A percentile compares a stretch with the other conserved stretches of the same genome.
Conservation (phyloP, 164 flowering plant species). For the Vitis rupestris region DNA sequence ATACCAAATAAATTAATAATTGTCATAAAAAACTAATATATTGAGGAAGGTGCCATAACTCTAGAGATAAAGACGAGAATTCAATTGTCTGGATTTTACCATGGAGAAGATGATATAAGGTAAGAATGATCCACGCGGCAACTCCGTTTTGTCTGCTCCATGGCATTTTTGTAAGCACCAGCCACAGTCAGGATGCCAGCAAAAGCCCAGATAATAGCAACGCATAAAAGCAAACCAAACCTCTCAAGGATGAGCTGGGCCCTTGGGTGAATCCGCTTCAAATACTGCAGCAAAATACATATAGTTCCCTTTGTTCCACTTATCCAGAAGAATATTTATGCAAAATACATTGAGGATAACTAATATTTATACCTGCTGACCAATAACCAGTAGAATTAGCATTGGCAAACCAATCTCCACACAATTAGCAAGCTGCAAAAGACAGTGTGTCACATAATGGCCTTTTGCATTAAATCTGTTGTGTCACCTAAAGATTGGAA, state of each 20-base stretch:
- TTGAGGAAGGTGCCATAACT: background rate
- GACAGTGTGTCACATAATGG: slow-evolving; percentile 1
- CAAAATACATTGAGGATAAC: background rate
- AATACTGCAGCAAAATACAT: slow-evolving; percentile 46
- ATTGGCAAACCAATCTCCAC: slow-evolving; percentile 91
- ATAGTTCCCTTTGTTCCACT: background rate
- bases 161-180: slow-evolving; percentile 79
- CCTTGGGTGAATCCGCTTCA: slow-evolving; percentile 47
- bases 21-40: background rate
- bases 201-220: slow-evolving; percentile 77
- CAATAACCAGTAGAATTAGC: slow-evolving; percentile 64
- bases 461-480: background rate
- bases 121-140: slow-evolving; percentile 75
- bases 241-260: slow-evolving; percentile 48
- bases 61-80: background rate
- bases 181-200: slow-evolving; percentile 84
- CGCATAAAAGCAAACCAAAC: slow-evolving; percentile 73
- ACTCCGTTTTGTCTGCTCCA: slow-evolving; percentile 48
- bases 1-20: background rate
- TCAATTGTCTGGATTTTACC: slow-evolving; percentile 41
- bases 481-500: background rate
- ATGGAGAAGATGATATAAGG: slow-evolving; percentile 82
- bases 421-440: slow-evolving; percentile 75
- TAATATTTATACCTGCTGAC: slow-evolving; percentile 55
- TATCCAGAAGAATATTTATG: background rate